Percentiles rank a stretch among this genome's conserved stretches.
phyloP scores from a whole-genome alignment of 768 basidiomycete species.

The Hysterangium stoloniferum region DNA sequence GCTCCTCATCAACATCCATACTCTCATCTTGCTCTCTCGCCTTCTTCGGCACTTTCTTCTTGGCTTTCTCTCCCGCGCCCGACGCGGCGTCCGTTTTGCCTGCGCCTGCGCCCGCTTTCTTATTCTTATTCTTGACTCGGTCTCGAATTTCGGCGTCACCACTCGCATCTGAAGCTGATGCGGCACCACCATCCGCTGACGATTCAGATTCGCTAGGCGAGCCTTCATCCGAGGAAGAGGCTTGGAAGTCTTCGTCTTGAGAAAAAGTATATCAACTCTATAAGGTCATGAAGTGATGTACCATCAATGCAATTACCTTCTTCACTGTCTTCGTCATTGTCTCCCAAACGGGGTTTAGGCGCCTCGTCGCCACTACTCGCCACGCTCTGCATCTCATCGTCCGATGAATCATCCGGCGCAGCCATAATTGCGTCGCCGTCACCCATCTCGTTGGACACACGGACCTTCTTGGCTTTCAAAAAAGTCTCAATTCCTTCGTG shows the following conservation, averaged over 20 bases:
- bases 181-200: constrained; percentile 52
- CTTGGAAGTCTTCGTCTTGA: constrained; percentile 86
- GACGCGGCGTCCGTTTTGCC: constrained; percentile 18
- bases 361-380: constrained; percentile 60
- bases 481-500: constrained; percentile 80
- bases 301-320: constrained; percentile 39
- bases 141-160: constrained; percentile 62
- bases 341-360: constrained; percentile 41
- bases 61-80: constrained; percentile 30
- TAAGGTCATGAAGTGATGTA: constrained; percentile 8
- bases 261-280: neutral
- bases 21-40: constrained; percentile 35
- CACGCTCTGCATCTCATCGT: constrained; percentile 77
- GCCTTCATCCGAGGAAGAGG: constrained; percentile 77
- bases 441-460: constrained; percentile 93
- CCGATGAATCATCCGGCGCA: constrained; percentile 64
- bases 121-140: constrained; percentile 23
- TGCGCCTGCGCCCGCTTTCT: constrained; percentile 12
- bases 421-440: constrained; percentile 74
- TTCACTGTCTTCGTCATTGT: constrained; percentile 74
- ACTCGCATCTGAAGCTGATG: constrained; percentile 78
- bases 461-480: constrained; percentile 84
- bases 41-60: constrained; percentile 32
- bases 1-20: constrained; percentile 40
- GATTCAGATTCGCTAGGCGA: constrained; percentile 75